Evolutionary conservation across 192 early-diverging fungal species (phyloP), one percentile per base, ranked within the genome.

Genomic region (Allomyces macrogynus): DNA sequence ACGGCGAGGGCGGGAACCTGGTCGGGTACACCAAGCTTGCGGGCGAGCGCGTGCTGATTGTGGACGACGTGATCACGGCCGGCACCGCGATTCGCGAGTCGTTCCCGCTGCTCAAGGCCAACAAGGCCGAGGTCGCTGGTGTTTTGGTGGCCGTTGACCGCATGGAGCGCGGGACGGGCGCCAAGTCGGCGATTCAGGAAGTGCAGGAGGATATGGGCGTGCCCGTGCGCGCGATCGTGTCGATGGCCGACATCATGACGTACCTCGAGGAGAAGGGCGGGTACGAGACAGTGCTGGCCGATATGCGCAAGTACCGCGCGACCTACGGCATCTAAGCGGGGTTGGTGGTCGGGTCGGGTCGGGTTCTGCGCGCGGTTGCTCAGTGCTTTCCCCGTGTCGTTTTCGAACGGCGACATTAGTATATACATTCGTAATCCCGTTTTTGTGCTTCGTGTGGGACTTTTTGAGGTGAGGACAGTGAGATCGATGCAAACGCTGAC

Each of bases 41-140:
- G 24, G 89, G 89, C 22, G 69, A 72, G 24, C 73, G 77, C 24
- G 84, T 94, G 20, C 74, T 99, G 62, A 80, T 99, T 24, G 82
- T 91, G 27, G 96, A 99, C 77, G 96, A 99, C 74, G 96, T 99
- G 10, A 97, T 97, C 73, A 99, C 96, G 3, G 96, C 96, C 8
- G 96, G 96, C 25, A 99, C 96, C 11, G 93, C 96, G n/a, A 95
- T 99, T 71, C 77, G 90, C 24, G 94, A 99, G 73, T 83, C 83
- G 44, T 78, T 96, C 44, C 81, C 74, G 25, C 85, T 96, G 63
- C 93, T 99, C 62, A 67, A 78, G 67, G 70, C 72, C 20, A 78
- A 83, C 44, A 84, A 84, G 10, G 94, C 91, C 20, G 67, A 79
- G 22, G 70, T 91, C 40, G 78, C 79, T 10, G 94, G 94, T 61